Evolutionary conservation across 2,329 filamentous ascomycete species (phyloP).

Genomic region (Didymella lethalis): DNA sequence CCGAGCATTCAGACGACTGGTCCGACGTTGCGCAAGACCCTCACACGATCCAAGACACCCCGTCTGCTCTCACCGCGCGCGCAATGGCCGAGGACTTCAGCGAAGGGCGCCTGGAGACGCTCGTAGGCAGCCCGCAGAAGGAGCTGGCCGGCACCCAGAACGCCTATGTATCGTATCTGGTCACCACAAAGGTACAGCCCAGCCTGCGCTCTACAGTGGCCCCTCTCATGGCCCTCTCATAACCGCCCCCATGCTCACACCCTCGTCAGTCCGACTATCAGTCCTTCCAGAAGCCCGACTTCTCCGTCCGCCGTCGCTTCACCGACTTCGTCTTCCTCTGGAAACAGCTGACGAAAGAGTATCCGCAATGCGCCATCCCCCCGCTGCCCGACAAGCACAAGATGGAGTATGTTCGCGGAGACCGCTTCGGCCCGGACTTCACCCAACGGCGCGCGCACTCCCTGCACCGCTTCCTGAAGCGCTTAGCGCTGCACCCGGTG

Average conservation of each 20-base stretch:
- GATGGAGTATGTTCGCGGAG: slow-evolving; percentile 97
- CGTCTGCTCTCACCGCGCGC: slow-evolving; percentile 18
- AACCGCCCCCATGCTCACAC: slow-evolving; percentile 21
- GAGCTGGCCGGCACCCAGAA: slow-evolving; percentile 97
- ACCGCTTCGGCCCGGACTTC: slow-evolving; percentile 94
- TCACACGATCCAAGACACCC: background rate
- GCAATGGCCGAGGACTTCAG: slow-evolving; percentile 48
- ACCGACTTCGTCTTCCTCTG: slow-evolving; percentile 98
- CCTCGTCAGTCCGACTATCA: slow-evolving; percentile 82
- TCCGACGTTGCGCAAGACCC: slow-evolving; percentile 8
- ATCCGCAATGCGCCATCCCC: slow-evolving; percentile 89
- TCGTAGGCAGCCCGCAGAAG: slow-evolving; percentile 83
- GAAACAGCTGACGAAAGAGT: slow-evolving; percentile 87
- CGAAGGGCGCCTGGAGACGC: slow-evolving; percentile 81
- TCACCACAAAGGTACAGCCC: slow-evolving; percentile 78
- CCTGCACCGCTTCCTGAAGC: slow-evolving; percentile 86
- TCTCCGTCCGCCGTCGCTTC: slow-evolving; percentile 86
- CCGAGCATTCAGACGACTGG: slow-evolving; percentile 9
- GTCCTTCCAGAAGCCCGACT: slow-evolving; percentile 83
- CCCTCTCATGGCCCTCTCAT: background rate
- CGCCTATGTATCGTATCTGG: slow-evolving; percentile 93
- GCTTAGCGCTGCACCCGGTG: slow-evolving; percentile 86
- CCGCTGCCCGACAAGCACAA: slow-evolving; percentile 98
- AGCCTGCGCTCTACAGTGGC: background rate
- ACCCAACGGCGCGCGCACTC: slow-evolving; percentile 88